These are phyloP conservation scores for Galium porrigens DNA, from an alignment of 305 asterid genomes.

Conservation along the genomic window DNA sequence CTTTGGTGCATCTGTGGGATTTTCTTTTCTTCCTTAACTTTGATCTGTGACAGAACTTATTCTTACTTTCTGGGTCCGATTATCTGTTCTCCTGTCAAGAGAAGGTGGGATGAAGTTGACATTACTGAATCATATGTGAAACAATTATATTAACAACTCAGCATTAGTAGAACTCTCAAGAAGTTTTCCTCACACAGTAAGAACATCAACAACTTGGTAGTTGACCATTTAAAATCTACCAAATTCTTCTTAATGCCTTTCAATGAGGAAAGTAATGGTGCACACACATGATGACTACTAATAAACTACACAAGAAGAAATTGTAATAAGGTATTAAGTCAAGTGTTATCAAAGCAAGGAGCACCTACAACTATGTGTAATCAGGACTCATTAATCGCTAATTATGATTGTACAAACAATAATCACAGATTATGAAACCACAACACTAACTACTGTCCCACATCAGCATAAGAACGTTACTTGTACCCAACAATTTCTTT, in stretches of 20 bases:
- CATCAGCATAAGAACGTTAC: neutral
- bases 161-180: neutral
- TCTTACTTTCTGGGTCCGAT: neutral
- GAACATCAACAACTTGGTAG: constrained; percentile 13
- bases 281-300: neutral
- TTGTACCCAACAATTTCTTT: neutral
- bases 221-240: constrained; percentile 12
- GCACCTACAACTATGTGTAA: constrained; percentile 10
- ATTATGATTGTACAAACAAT: neutral
- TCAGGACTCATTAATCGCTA: neutral
- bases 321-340: constrained; percentile 9
- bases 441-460: neutral
- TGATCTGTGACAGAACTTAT: neutral
- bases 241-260: constrained; percentile 11
- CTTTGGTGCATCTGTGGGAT: neutral
- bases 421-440: constrained; percentile 4
- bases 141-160: constrained; percentile 1
- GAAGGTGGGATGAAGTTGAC: constrained; percentile 14
- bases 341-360: constrained; percentile 16
- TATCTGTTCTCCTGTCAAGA: constrained; percentile 3
- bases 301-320: constrained; percentile 9
- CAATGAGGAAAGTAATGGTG: constrained; percentile 14
- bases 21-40: neutral
- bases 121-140: neutral
- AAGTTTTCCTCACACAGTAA: neutral